Conservation (phyloP, 148 eudicot species). For the Vaccinium darrowii region DNA sequence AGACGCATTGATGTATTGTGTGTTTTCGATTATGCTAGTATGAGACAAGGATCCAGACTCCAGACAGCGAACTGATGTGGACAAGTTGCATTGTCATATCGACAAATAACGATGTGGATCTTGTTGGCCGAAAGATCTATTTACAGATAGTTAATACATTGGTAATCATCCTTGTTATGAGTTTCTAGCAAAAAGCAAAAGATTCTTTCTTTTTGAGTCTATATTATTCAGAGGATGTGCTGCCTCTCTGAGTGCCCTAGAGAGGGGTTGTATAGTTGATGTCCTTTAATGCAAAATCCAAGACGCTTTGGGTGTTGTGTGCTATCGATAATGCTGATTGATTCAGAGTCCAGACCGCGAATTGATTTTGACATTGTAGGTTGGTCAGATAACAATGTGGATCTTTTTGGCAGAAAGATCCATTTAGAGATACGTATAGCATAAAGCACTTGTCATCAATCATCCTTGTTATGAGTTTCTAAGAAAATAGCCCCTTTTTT, state of each 20-base stretch:
- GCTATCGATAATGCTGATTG: background rate
- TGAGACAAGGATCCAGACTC: background rate
- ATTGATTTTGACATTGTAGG: background rate
- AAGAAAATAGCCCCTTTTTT: background rate
- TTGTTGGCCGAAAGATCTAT: background rate
- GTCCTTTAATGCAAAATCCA: background rate
- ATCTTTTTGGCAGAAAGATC: background rate
- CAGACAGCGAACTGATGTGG: background rate
- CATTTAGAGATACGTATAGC: background rate
- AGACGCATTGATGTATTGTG: background rate
- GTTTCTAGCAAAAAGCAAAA: background rate
- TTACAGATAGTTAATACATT: background rate
- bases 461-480: background rate
- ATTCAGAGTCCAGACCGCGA: background rate
- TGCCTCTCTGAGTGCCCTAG: background rate
- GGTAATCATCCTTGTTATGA: background rate
- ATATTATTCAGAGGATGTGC: background rate
- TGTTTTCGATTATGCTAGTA: background rate
- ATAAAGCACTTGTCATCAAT: background rate
- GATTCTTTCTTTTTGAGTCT: background rate
- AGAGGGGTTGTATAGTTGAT: background rate
- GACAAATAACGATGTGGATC: background rate
- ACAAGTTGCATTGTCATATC: background rate
- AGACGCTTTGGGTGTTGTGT: background rate
- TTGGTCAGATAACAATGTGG: background rate